Percentiles rank a stretch among this genome's conserved stretches.
Evolutionary conservation across 2,329 filamentous ascomycete species (phyloP).

Genomic region (Penicillium thymicola): DNA sequence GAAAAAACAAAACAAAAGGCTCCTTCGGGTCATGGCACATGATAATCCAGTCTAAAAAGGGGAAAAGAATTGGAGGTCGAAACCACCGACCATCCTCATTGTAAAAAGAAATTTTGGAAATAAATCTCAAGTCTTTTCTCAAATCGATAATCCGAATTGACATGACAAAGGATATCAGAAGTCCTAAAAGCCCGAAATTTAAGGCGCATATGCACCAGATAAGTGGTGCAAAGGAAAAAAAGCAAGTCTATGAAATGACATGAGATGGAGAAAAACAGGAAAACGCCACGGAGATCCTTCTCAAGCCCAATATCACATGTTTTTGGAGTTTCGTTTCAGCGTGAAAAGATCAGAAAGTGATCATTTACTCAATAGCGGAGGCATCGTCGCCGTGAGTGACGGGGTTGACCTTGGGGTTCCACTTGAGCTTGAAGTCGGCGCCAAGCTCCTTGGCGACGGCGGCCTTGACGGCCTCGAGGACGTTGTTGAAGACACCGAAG

Average conservation of each 20-base stretch:
- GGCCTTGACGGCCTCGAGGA: slow-evolving; percentile 66
- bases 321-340: slow-evolving; percentile 15
- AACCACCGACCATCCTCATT: slow-evolving; percentile 16
- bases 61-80: background rate
- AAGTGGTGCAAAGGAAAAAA: background rate
- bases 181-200: slow-evolving; percentile 4
- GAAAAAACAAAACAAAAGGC: background rate
- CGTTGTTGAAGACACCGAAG: slow-evolving; percentile 72
- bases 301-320: slow-evolving; percentile 4
- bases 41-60: slow-evolving; percentile 7
- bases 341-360: slow-evolving; percentile 5
- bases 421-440: slow-evolving; percentile 70
- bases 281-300: slow-evolving; percentile 9
- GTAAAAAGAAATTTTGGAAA: background rate
- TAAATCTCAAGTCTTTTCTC: slow-evolving; percentile 11
- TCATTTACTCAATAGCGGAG: slow-evolving; percentile 54
- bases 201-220: slow-evolving; percentile 2
- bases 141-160: slow-evolving; percentile 5
- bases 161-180: slow-evolving; percentile 17
- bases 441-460: slow-evolving; percentile 68
- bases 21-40: slow-evolving; percentile 6
- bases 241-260: slow-evolving; percentile 11
- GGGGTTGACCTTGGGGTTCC: slow-evolving; percentile 69
- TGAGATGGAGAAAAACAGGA: background rate
- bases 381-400: slow-evolving; percentile 54